These are phyloP conservation scores for Sordariomycetes sp. DNA, from an alignment of 2,329 filamentous ascomycete species.

Conservation along the genomic window DNA sequence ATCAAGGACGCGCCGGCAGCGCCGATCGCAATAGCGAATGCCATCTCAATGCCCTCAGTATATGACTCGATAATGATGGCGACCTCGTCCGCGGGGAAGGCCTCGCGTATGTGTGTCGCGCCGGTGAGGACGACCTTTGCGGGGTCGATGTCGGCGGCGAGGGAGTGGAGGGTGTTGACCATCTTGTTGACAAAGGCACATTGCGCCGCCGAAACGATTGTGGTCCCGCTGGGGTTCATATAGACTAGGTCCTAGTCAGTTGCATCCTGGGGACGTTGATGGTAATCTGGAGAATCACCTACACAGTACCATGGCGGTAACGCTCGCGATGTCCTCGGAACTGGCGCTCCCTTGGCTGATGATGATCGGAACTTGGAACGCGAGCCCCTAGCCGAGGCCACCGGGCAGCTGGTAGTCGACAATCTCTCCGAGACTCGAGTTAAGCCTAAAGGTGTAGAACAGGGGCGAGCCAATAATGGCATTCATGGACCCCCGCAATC, in stretches of 20 bases:
- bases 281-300: not conserved
- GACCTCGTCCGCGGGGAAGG: conserved; percentile 19
- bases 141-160: not conserved
- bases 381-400: conserved; percentile 26
- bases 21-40: not conserved
- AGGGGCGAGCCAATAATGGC: conserved; percentile 22
- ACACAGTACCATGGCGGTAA: conserved; percentile 28
- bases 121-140: conserved; percentile 23
- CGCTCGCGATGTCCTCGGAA: conserved; percentile 25
- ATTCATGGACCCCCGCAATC: not conserved
- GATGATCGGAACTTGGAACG: conserved; percentile 26
- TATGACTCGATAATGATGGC: not conserved
- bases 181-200: not conserved
- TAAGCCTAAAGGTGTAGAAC: conserved; percentile 23
- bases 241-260: not conserved
- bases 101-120: conserved; percentile 40
- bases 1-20: conserved; percentile 14
- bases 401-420: conserved; percentile 29
- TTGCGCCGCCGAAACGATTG: conserved; percentile 26
- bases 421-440: conserved; percentile 22
- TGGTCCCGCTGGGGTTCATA: conserved; percentile 24
- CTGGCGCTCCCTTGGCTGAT: conserved; percentile 27
- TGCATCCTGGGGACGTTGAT: not conserved
- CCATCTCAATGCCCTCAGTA: not conserved
- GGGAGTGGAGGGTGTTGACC: not conserved